Percentiles rank a stretch among this genome's conserved stretches.
phyloP scores from a whole-genome alignment of 2,329 filamentous ascomycete species.

The Penicillium brasilianum region DNA sequence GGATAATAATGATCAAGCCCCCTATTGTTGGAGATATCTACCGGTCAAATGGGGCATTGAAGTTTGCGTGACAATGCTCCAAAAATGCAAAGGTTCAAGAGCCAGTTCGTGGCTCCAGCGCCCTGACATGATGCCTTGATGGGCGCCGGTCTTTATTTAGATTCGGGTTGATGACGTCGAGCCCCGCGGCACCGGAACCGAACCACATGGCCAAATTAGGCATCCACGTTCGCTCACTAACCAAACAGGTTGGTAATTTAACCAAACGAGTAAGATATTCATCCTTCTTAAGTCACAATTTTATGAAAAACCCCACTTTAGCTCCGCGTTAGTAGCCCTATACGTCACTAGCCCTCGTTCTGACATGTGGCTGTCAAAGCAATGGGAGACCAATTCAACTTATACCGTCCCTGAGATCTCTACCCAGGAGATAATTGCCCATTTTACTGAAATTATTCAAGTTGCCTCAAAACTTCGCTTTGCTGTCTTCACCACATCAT shows the following conservation, averaged over 20 bases:
- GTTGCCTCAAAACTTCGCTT: no score
- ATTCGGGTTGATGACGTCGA: slow-evolving; percentile 2
- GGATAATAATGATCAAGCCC: neutral
- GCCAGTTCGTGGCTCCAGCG: neutral
- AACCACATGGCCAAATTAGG: neutral
- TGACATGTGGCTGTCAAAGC: neutral
- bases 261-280: neutral
- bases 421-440: neutral
- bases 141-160: neutral
- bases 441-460: neutral
- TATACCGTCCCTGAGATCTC: no score
- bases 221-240: neutral
- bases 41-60: no score
- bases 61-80: no score
- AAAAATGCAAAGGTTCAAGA: no score
- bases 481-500: slow-evolving; percentile 28
- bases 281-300: no score
- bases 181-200: neutral
- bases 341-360: neutral
- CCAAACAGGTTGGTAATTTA: neutral
- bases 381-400: no score
- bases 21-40: neutral
- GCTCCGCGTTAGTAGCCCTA: neutral
- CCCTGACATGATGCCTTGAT: neutral
- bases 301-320: neutral